A percentile compares a stretch with the other conserved stretches of the same genome.
Evolutionary conservation across 176 grass and related monocot genomes (phyloP).

Genomic region (Hsuehochloa calcarea): DNA sequence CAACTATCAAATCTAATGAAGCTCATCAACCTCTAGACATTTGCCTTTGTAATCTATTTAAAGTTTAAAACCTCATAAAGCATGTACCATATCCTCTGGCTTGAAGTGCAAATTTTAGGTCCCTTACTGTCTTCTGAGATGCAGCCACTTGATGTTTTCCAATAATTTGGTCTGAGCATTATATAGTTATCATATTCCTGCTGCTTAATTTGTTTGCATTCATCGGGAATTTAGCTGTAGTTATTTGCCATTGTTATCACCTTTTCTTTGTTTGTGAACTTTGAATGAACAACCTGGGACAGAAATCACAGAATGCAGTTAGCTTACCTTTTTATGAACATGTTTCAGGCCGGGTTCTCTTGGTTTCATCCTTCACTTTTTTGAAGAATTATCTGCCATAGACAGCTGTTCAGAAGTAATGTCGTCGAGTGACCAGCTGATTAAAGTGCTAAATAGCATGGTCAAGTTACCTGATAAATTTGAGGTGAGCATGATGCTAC

Average conservation of each 20-base stretch:
- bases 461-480: constrained; percentile 84
- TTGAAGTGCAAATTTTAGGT: constrained; percentile 18
- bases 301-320: constrained; percentile 12
- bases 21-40: constrained; percentile 5
- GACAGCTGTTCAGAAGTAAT: constrained; percentile 60
- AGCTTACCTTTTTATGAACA: constrained; percentile 19
- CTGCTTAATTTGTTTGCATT: constrained; percentile 5
- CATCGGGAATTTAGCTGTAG: neutral
- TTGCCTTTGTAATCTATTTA: neutral
- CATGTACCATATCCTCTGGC: neutral
- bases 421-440: constrained; percentile 57
- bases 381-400: constrained; percentile 74
- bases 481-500: constrained; percentile 59
- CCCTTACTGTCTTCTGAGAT: constrained; percentile 21
- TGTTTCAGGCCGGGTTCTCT: constrained; percentile 59
- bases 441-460: constrained; percentile 57
- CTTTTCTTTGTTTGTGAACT: neutral
- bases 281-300: constrained; percentile 5
- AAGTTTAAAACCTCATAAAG: constrained; percentile 5
- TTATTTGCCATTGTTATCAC: neutral
- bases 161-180: constrained; percentile 18
- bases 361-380: constrained; percentile 62
- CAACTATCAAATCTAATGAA: neutral
- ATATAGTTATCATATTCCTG: neutral
- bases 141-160: constrained; percentile 20